Evolutionary conservation across 768 basidiomycete genomes (phyloP).

Genomic region (Tulasnella sp.): DNA sequence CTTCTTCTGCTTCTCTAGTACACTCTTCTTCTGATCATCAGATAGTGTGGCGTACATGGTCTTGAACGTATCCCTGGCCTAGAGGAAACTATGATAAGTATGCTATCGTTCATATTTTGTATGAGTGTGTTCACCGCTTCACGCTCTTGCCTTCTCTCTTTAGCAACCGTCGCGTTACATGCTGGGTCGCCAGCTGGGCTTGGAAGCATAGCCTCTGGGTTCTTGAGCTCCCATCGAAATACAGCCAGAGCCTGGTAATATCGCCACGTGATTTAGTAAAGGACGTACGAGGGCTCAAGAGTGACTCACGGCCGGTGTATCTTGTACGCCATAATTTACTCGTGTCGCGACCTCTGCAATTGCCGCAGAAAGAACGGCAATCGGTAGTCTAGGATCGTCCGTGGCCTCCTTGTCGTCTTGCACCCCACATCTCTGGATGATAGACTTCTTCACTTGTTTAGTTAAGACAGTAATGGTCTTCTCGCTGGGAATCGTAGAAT

Average conservation of each 20-base stretch:
- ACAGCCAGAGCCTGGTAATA: slow-evolving; percentile 46
- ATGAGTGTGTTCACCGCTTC: slow-evolving; percentile 46
- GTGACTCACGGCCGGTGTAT: slow-evolving; percentile 26
- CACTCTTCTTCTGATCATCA: slow-evolving; percentile 27
- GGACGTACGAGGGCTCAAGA: slow-evolving; percentile 14
- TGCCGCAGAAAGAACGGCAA: slow-evolving; percentile 45
- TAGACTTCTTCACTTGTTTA: slow-evolving; percentile 57
- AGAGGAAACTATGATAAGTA: neutral
- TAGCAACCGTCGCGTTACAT: neutral
- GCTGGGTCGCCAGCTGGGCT: neutral
- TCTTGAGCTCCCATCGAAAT: slow-evolving; percentile 83
- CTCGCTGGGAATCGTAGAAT: slow-evolving; percentile 42
- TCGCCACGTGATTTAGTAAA: slow-evolving; percentile 38
- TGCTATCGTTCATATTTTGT: neutral
- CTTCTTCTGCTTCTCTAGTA: slow-evolving; percentile 19
- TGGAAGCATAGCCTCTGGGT: slow-evolving; percentile 28
- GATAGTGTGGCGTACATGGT: slow-evolving; percentile 47
- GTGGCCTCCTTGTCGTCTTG: slow-evolving; percentile 11
- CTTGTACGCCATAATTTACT: slow-evolving; percentile 71
- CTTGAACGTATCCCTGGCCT: slow-evolving; percentile 53
- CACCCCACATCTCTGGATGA: slow-evolving; percentile 46
- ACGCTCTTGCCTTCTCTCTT: slow-evolving; percentile 35
- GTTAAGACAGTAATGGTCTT: slow-evolving; percentile 52
- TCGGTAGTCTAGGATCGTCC: slow-evolving; percentile 33
- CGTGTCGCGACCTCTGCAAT: slow-evolving; percentile 56